A percentile compares a stretch with the other conserved stretches of the same genome.
Conservation (phyloP, 1,139 yeast species). For the Geotrichum cucujoidarum region DNA sequence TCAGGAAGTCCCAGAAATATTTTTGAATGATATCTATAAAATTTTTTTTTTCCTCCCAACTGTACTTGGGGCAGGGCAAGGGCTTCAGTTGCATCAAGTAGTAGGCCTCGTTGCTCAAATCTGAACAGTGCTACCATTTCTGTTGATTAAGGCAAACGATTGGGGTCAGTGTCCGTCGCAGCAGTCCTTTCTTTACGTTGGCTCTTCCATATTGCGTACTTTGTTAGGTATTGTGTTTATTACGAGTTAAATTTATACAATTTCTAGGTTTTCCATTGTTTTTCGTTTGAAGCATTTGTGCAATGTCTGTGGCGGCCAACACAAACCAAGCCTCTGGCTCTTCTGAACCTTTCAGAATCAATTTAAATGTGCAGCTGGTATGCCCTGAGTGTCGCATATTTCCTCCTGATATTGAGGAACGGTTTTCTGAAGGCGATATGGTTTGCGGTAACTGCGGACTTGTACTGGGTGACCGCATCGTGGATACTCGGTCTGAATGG, state of each 20-base stretch:
- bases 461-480: constrained; percentile 85
- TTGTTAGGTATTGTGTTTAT: too few relatives aligned
- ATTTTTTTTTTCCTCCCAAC: constrained; percentile 9
- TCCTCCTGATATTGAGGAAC: constrained; percentile 92
- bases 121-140: too few relatives aligned
- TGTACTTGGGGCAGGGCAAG: too few relatives aligned
- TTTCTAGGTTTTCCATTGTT: too few relatives aligned
- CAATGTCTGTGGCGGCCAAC: constrained; percentile 17
- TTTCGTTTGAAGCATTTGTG: neutral
- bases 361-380: constrained; percentile 80
- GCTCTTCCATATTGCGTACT: too few relatives aligned
- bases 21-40: neutral
- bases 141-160: too few relatives aligned
- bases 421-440: constrained; percentile 96
- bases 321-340: neutral
- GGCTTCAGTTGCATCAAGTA: too few relatives aligned
- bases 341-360: constrained; percentile 31
- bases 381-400: constrained; percentile 95
- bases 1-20: too few relatives aligned
- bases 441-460: constrained; percentile 96
- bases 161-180: too few relatives aligned
- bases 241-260: too few relatives aligned
- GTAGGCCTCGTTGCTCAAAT: too few relatives aligned
- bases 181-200: too few relatives aligned
- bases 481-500: constrained; percentile 97